phyloP scores from a whole-genome alignment of 331 rosid genomes.

The Saraca asoca region DNA sequence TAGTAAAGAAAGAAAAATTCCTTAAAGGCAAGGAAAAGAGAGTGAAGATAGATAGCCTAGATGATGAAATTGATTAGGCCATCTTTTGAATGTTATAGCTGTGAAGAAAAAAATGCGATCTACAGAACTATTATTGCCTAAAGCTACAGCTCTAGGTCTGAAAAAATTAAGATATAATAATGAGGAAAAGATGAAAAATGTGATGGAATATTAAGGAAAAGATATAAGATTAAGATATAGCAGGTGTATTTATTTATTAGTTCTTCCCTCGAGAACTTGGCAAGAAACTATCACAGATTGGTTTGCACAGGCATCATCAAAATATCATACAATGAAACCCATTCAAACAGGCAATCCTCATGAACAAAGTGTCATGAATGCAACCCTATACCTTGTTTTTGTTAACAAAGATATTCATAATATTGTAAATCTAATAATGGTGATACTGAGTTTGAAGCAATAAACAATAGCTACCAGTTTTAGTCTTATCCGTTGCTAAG shows the following conservation, averaged over 20 bases:
- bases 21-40: constrained; percentile 18
- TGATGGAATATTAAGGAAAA: constrained; percentile 44
- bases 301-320: no score
- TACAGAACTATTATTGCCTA: constrained; percentile 38
- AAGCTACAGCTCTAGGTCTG: no score
- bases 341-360: no score
- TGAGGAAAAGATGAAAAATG: constrained; percentile 43
- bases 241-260: constrained; percentile 45
- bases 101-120: constrained; percentile 35
- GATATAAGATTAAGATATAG: constrained; percentile 64
- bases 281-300: no score
- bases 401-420: no score
- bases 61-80: constrained; percentile 48
- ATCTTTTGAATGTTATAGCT: constrained; percentile 47
- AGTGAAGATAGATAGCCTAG: constrained; percentile 31
- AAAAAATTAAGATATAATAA: constrained; percentile 40
- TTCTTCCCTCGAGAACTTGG: constrained; percentile 54
- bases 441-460: no score
- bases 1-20: neutral
- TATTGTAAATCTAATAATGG: no score
- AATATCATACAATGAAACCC: no score
- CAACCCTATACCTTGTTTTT: no score
- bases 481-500: no score
- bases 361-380: no score
- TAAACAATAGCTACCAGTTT: no score